Conservation (phyloP, 768 basidiomycete genomes). For the Lanmaoa pseudosensibilis region DNA sequence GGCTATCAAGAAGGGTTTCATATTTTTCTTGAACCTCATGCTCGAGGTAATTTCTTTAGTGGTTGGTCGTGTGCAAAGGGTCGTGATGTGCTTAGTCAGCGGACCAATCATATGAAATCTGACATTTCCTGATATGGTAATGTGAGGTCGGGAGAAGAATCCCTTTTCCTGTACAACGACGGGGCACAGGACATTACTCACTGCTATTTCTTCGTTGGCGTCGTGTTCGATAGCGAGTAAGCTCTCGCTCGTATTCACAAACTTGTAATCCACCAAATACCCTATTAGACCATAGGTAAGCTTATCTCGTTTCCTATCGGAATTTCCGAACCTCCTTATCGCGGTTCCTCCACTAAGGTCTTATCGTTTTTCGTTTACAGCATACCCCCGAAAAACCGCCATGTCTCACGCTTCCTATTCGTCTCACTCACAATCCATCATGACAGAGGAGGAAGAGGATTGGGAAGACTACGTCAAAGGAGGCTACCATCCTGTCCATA, state of each 20-base stretch:
- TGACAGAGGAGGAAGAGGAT: constrained; percentile 92
- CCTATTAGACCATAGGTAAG: constrained; percentile 27
- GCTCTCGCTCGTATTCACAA: neutral
- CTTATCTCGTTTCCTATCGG: constrained; percentile 29
- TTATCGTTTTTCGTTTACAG: constrained; percentile 37
- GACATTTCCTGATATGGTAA: constrained; percentile 19
- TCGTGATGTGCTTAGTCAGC: constrained; percentile 26
- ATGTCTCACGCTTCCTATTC: constrained; percentile 79
- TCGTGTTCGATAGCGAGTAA: neutral
- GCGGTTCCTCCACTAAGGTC: constrained; percentile 22
- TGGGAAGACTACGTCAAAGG: constrained; percentile 86
- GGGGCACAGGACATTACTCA: neutral
- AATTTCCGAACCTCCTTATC: constrained; percentile 31
- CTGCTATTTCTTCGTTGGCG: neutral
- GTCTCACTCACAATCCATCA: constrained; percentile 71
- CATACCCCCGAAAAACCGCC: constrained; percentile 35
- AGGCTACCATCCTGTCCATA: constrained; percentile 91
- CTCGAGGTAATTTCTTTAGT: too few relatives aligned
- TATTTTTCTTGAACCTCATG: neutral
- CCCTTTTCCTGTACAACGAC: constrained; percentile 14
- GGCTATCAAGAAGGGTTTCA: neutral
- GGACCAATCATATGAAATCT: constrained; percentile 30
- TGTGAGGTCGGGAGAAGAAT: neutral
- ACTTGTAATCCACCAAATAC: constrained; percentile 17
- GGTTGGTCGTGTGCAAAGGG: constrained; percentile 17